These are phyloP conservation scores for Glutinoglossum americanum DNA, from an alignment of 495 filamentous ascomycete genomes.

Conservation along the genomic window DNA sequence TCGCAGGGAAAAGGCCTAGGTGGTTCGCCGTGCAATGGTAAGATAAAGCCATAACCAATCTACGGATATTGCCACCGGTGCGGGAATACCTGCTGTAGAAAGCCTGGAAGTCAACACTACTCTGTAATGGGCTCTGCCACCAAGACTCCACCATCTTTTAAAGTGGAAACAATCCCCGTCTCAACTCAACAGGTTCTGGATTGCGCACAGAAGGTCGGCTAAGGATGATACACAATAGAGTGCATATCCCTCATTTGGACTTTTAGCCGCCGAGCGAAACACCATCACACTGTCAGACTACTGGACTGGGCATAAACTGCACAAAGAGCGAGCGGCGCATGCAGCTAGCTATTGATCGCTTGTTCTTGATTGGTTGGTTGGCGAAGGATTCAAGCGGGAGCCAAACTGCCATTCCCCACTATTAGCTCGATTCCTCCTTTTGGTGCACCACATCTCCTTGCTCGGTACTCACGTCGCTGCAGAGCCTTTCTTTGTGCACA, in stretches of 20 bases:
- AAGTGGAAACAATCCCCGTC: not conserved
- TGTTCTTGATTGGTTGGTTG: not conserved
- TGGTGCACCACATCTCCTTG: not conserved
- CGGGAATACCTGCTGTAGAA: too few relatives aligned
- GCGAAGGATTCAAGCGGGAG: not conserved
- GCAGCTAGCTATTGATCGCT: not conserved
- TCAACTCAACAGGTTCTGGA: not conserved
- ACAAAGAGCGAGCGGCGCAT: not conserved
- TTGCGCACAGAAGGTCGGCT: not conserved
- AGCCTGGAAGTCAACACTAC: not conserved
- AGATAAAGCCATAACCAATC: not conserved
- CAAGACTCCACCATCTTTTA: too few relatives aligned
- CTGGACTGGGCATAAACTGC: not conserved
- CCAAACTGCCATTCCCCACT: not conserved
- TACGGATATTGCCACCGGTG: not conserved
- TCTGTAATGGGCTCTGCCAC: not conserved
- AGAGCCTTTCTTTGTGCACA: not conserved
- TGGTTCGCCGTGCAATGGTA: not conserved
- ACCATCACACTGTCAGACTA: not conserved
- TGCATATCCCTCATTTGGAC: too few relatives aligned
- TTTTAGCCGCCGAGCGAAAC: not conserved
- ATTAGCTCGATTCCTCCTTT: not conserved
- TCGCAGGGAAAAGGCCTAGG: not conserved
- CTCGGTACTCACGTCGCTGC: not conserved
- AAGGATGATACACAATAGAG: not conserved